Evolutionary conservation across 768 basidiomycete genomes (phyloP).

Genomic region (Gloeophyllum trabeum): DNA sequence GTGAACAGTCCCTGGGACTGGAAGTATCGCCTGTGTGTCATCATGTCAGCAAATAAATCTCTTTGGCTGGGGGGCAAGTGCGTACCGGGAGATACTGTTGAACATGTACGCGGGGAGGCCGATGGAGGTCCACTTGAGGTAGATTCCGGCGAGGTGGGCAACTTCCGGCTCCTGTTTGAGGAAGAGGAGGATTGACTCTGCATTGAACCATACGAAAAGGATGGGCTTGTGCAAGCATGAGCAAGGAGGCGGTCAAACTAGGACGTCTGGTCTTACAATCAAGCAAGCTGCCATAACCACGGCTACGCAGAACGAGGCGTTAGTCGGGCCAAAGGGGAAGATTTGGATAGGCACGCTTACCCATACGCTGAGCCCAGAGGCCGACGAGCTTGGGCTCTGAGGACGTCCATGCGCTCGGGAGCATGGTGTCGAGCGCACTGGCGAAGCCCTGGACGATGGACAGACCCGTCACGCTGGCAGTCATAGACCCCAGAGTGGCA

Average conservation of each 20-base stretch:
- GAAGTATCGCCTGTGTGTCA: conserved; percentile 47
- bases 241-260: background rate
- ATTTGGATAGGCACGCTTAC: conserved; percentile 24
- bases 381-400: conserved; percentile 75
- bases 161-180: conserved; percentile 80
- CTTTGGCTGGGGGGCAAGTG: background rate
- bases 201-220: conserved; percentile 67
- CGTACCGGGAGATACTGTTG: conserved; percentile 40
- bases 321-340: background rate
- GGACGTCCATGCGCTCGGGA: conserved; percentile 94
- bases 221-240: conserved; percentile 29
- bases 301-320: conserved; percentile 23
- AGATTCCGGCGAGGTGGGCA: conserved; percentile 62
- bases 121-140: conserved; percentile 65
- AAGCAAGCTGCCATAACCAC: conserved; percentile 49
- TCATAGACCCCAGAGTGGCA: conserved; percentile 34
- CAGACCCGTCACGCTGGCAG: conserved; percentile 50
- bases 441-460: conserved; percentile 76
- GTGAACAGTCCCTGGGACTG: conserved; percentile 82
- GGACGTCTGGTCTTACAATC: conserved; percentile 34
- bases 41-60: background rate
- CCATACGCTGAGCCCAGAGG: conserved; percentile 84
- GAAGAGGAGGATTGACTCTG: conserved; percentile 65
- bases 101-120: conserved; percentile 71
- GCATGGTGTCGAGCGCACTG: conserved; percentile 84